phyloP scores from a whole-genome alignment of 495 filamentous ascomycete species.

The Aspergillus mulundensis region DNA sequence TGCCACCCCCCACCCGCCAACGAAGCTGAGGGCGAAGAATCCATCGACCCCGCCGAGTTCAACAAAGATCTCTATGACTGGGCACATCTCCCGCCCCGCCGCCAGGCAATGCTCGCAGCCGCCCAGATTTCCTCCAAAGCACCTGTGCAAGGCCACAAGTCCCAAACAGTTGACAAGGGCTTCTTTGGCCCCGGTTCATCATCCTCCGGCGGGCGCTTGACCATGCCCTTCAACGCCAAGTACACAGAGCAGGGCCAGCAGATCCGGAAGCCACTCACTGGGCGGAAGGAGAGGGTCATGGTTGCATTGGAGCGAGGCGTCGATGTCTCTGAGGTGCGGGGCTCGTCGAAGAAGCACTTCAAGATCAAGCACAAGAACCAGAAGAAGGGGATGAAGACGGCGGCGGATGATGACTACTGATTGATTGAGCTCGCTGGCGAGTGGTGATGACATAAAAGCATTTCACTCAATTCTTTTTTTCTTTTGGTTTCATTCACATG shows the following conservation, averaged over 20 bases:
- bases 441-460: constrained; percentile 10
- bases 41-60: constrained; percentile 68
- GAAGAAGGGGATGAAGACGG: constrained; percentile 48
- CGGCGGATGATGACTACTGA: constrained; percentile 38
- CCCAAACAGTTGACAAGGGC: constrained; percentile 69
- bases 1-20: constrained; percentile 72
- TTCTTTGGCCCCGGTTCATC: constrained; percentile 73
- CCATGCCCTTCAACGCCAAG: constrained; percentile 77
- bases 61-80: constrained; percentile 85
- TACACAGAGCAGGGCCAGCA: constrained; percentile 74
- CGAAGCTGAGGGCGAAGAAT: constrained; percentile 40
- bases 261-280: constrained; percentile 65
- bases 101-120: constrained; percentile 51
- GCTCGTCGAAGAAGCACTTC: constrained; percentile 86
- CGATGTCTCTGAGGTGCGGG: constrained; percentile 75
- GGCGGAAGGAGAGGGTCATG: constrained; percentile 81
- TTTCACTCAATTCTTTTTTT: not conserved
- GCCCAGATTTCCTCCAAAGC: constrained; percentile 13
- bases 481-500: not conserved
- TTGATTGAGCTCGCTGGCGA: constrained; percentile 13
- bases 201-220: constrained; percentile 59
- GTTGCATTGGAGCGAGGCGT: constrained; percentile 79
- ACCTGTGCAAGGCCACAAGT: constrained; percentile 58
- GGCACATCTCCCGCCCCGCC: constrained; percentile 68
- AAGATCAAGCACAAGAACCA: constrained; percentile 73